A percentile compares a stretch with the other conserved stretches of the same genome.
These are phyloP conservation scores for Magnusiomyces suaveolens DNA, from an alignment of 1,139 yeast species.

Conservation along the genomic window DNA sequence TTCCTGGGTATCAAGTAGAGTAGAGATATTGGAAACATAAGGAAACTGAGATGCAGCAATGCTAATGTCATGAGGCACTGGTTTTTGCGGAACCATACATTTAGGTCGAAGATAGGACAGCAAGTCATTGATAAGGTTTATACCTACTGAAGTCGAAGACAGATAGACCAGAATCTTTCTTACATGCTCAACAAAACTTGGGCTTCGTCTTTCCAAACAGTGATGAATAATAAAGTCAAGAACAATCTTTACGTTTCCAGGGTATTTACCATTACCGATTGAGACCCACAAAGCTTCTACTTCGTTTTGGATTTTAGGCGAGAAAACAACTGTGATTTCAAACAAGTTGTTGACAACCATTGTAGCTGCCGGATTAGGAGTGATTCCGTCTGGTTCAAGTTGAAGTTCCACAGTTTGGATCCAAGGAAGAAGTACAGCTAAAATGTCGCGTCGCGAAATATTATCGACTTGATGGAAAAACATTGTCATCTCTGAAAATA, in stretches of 20 bases:
- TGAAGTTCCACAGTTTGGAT: slow-evolving; percentile 65
- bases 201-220: slow-evolving; percentile 62
- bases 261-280: slow-evolving; percentile 58
- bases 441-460: slow-evolving; percentile 60
- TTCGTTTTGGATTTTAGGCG: slow-evolving; percentile 67
- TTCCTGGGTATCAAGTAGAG: slow-evolving; percentile 42
- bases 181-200: slow-evolving; percentile 66
- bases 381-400: slow-evolving; percentile 37
- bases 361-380: slow-evolving; percentile 30
- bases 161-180: slow-evolving; percentile 74
- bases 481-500: slow-evolving; percentile 65
- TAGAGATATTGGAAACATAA: slow-evolving; percentile 64
- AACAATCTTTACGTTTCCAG: slow-evolving; percentile 61
- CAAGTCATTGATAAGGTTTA: slow-evolving; percentile 52
- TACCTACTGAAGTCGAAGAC: slow-evolving; percentile 51
- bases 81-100: slow-evolving; percentile 70
- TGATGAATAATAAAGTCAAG: slow-evolving; percentile 59
- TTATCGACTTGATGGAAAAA: slow-evolving; percentile 55
- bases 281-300: slow-evolving; percentile 95
- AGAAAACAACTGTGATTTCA: slow-evolving; percentile 73
- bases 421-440: slow-evolving; percentile 84
- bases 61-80: slow-evolving; percentile 28
- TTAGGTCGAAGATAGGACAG: slow-evolving; percentile 68
- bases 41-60: slow-evolving; percentile 40
- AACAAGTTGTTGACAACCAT: slow-evolving; percentile 79